A percentile compares a stretch with the other conserved stretches of the same genome.
These are phyloP conservation scores for Pneumocystis oryctolagi DNA, from an alignment of 1,139 yeast species.

Conservation along the genomic window DNA sequence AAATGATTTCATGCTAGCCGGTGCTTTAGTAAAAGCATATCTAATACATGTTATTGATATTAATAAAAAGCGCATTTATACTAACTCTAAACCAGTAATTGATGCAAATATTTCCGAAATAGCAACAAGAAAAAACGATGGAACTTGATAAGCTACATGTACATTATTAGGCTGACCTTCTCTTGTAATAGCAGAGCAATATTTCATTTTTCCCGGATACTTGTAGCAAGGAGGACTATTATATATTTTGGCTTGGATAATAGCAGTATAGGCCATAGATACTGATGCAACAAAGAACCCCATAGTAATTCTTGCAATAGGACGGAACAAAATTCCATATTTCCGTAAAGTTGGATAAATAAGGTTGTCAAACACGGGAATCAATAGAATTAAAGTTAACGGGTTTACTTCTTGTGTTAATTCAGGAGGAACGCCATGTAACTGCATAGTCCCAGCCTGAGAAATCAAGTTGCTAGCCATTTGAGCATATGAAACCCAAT, in stretches of 20 bases:
- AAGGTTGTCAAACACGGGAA: constrained; percentile 42
- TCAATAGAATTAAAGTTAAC: constrained; percentile 43
- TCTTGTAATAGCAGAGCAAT: background rate
- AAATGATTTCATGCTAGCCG: constrained; percentile 48
- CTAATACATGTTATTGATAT: background rate
- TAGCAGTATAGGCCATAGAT: constrained; percentile 69
- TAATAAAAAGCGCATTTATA: background rate
- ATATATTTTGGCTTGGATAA: constrained; percentile 58
- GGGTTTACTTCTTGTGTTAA: constrained; percentile 50
- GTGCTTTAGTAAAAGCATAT: constrained; percentile 45
- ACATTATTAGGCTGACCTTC: background rate
- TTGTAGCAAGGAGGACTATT: constrained; percentile 61
- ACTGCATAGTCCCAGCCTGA: constrained; percentile 51
- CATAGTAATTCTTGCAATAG: constrained; percentile 56
- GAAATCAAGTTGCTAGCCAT: constrained; percentile 50
- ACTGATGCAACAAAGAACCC: constrained; percentile 62
- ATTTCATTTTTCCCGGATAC: constrained; percentile 30
- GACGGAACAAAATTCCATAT: constrained; percentile 28
- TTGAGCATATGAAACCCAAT: constrained; percentile 56
- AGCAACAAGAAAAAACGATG: constrained; percentile 36
- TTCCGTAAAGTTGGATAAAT: constrained; percentile 43
- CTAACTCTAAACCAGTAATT: constrained; percentile 37
- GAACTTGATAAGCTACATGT: background rate
- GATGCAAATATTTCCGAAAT: constrained; percentile 52
- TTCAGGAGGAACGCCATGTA: constrained; percentile 53